Evolutionary conservation across 176 grass and related monocot genomes (phyloP).

Genomic region (Eremochloa ophiuroides): DNA sequence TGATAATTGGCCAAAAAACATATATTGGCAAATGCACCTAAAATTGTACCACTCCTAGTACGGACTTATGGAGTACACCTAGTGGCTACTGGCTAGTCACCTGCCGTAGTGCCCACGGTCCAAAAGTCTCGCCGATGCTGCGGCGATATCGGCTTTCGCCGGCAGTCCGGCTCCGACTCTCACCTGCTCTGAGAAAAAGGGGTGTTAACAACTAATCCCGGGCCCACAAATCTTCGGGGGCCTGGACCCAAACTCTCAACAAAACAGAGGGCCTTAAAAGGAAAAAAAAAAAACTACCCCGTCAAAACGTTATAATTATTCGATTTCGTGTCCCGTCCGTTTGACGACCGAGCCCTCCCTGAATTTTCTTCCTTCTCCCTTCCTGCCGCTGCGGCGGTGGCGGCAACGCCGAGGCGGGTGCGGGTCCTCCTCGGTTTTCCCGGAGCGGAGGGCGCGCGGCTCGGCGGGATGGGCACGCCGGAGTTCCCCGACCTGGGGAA

Average conservation of each 20-base stretch:
- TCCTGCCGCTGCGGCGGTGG: conserved; percentile 19
- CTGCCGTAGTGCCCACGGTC: not conserved
- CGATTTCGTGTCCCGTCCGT: conserved; percentile 19
- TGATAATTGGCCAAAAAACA: not conserved
- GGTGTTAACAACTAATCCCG: not conserved
- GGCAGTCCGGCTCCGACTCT: not conserved
- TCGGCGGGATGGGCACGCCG: conserved; percentile 69
- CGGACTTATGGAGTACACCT: too few relatives aligned
- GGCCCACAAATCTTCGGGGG: not conserved
- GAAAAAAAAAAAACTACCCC: not conserved
- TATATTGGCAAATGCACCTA: not conserved
- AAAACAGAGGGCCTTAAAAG: not conserved
- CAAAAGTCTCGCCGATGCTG: not conserved
- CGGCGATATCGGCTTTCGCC: not conserved
- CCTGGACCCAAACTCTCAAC: not conserved
- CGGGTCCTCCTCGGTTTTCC: too few relatives aligned
- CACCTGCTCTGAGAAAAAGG: not conserved
- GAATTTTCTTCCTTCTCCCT: not conserved
- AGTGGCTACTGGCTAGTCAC: not conserved
- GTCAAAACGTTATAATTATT: conserved; percentile 3
- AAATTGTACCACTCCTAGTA: not conserved
- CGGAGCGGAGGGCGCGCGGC: not conserved
- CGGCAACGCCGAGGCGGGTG: not conserved
- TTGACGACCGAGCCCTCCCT: not conserved
- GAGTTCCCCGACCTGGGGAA: conserved; percentile 85